Evolutionary conservation across 331 rosid species (phyloP).

Genomic region (Rhamnella rubrinervis): DNA sequence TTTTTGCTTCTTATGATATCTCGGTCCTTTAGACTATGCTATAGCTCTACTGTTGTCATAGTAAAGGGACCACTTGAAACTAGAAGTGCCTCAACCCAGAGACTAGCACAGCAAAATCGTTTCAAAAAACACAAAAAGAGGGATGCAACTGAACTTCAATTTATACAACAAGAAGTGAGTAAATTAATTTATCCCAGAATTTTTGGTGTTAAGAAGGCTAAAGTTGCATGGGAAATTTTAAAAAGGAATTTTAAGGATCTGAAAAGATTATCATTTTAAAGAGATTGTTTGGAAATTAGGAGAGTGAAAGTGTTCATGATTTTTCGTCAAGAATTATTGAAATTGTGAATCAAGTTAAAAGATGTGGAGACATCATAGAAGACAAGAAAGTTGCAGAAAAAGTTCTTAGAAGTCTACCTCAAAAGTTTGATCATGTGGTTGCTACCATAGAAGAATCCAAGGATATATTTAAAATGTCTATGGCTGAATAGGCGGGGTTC

Average conservation of each 20-base stretch:
- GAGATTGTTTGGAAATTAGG: not conserved
- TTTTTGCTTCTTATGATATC: too few species aligned
- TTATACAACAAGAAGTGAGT: too few species aligned
- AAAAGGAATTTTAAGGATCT: not conserved
- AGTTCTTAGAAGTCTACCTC: not conserved
- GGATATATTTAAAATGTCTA: not conserved
- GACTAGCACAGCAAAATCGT: too few species aligned
- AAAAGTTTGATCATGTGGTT: constrained; percentile 2
- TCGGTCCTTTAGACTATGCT: too few species aligned
- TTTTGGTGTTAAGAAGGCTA: too few species aligned
- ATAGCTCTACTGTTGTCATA: too few species aligned
- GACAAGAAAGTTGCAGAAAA: not conserved
- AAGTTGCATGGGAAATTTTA: too few species aligned
- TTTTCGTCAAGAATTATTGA: not conserved
- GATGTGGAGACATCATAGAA: not conserved
- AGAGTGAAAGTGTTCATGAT: not conserved
- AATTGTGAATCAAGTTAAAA: not conserved
- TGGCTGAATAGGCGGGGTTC: not conserved
- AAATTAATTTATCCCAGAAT: too few species aligned
- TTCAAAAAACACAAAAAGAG: too few species aligned
- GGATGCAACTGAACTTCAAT: too few species aligned
- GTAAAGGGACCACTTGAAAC: too few species aligned
- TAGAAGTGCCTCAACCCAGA: too few species aligned
- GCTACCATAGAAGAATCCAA: not conserved
- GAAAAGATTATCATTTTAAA: not conserved